Percentiles rank a stretch among this genome's conserved stretches.
phyloP scores from a whole-genome alignment of 495 filamentous ascomycete genomes.

The Tuber borchii region DNA sequence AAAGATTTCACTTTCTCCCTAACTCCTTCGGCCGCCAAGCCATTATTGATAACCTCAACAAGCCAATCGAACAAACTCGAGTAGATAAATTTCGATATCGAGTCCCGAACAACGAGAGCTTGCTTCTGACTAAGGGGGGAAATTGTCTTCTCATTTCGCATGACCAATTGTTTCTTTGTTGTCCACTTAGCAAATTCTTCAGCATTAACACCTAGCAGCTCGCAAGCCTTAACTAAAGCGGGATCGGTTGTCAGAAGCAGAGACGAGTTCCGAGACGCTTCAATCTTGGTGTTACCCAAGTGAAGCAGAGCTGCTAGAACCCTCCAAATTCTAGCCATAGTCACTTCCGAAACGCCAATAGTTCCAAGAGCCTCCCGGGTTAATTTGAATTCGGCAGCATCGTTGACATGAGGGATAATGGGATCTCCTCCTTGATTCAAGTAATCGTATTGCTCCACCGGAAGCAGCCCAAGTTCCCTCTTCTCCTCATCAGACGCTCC shows the following conservation, averaged over 20 bases:
- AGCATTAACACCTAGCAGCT: constrained; percentile 79
- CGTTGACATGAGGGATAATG: constrained; percentile 88
- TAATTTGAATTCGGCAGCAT: constrained; percentile 84
- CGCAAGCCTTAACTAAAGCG: constrained; percentile 70
- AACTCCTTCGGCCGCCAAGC: constrained; percentile 84
- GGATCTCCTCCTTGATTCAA: constrained; percentile 92
- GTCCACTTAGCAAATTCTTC: constrained; percentile 96
- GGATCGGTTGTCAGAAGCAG: constrained; percentile 73
- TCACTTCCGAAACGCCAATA: constrained; percentile 69
- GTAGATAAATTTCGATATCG: constrained; percentile 97
- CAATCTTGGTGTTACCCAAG: constrained; percentile 92
- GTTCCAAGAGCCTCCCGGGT: constrained; percentile 78
- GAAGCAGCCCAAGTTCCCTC: constrained; percentile 64
- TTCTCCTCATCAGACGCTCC: constrained; percentile 81
- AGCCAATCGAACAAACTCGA: constrained; percentile 98
- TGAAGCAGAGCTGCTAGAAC: constrained; percentile 88
- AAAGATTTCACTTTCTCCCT: constrained; percentile 77
- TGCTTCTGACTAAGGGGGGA: constrained; percentile 93
- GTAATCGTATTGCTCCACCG: constrained; percentile 88
- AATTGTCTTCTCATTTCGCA: constrained; percentile 93
- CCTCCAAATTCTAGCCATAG: constrained; percentile 81
- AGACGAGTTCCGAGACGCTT: constrained; percentile 79
- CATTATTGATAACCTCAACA: constrained; percentile 86
- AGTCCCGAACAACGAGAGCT: constrained; percentile 90
- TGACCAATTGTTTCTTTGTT: constrained; percentile 96